Conservation (phyloP, 2,329 filamentous ascomycete genomes). For the Akanthomyces lecanii region DNA sequence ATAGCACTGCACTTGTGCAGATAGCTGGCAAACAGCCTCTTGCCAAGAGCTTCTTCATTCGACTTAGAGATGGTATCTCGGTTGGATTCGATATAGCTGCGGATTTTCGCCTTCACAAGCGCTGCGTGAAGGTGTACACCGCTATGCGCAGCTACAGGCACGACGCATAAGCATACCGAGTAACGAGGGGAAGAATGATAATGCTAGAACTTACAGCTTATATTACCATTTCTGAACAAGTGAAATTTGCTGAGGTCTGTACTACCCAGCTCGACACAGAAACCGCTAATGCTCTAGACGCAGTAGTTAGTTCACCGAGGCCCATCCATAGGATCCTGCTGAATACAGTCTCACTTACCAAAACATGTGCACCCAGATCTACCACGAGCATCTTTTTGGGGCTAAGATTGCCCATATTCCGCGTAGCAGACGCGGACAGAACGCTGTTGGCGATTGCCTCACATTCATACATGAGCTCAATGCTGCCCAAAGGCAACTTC, state of each 20-base stretch:
- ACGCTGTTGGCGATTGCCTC: not conserved
- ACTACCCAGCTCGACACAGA: not conserved
- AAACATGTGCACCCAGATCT: not conserved
- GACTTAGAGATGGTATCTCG: not conserved
- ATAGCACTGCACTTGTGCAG: not conserved
- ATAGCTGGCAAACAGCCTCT: not conserved
- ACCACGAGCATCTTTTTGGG: not conserved
- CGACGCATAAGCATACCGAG: not conserved
- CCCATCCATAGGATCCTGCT: not conserved
- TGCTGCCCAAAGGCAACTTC: not conserved
- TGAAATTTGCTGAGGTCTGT: not conserved
- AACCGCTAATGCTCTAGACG: not conserved
- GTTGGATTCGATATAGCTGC: not conserved
- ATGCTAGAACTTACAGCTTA: not conserved
- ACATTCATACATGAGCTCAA: not conserved
- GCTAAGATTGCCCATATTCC: fast-evolving
- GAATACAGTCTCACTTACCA: not conserved
- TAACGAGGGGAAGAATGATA: not conserved
- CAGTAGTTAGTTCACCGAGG: not conserved
- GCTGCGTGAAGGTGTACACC: not conserved
- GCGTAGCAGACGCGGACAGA: too few relatives aligned
- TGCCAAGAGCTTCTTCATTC: not conserved
- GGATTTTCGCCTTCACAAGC: not conserved
- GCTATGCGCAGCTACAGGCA: not conserved
- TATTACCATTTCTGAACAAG: not conserved